Conservation (phyloP, 106 monocot genomes). For the Dactylorhiza incarnata region DNA sequence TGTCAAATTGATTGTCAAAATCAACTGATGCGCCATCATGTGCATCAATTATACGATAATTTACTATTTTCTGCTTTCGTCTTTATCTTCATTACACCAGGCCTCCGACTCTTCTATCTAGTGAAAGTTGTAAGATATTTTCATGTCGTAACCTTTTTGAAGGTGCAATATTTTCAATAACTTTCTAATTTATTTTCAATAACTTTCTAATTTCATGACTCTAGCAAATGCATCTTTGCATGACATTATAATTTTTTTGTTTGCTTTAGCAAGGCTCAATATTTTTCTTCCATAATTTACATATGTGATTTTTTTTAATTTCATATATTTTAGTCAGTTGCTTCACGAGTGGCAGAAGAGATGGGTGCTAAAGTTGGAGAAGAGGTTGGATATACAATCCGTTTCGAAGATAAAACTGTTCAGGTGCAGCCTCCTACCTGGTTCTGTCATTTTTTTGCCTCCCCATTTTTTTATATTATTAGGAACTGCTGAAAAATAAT, state of each 20-base stretch:
- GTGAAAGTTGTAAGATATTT: neutral
- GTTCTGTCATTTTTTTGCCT: slow-evolving; percentile 6
- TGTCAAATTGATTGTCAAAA: neutral
- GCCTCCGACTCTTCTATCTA: neutral
- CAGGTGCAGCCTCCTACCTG: slow-evolving; percentile 31
- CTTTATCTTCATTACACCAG: neutral
- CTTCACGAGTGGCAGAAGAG: slow-evolving; percentile 89
- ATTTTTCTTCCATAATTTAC: neutral
- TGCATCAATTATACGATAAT: neutral
- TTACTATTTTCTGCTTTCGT: neutral
- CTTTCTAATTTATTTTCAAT: neutral
- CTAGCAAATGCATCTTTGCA: neutral
- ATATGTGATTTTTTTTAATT: neutral
- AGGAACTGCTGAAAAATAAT: neutral
- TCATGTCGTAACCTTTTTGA: neutral
- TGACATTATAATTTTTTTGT: neutral
- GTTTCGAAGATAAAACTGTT: slow-evolving; percentile 85
- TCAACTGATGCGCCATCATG: neutral
- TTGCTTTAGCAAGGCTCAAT: neutral
- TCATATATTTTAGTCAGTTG: slow-evolving; percentile 59
- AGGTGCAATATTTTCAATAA: neutral
- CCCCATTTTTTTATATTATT: neutral
- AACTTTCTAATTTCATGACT: neutral
- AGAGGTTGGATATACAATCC: slow-evolving; percentile 95
- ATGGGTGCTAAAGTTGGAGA: slow-evolving; percentile 94